phyloP scores from a whole-genome alignment of 768 basidiomycete species.

The Tulasnella sp. region DNA sequence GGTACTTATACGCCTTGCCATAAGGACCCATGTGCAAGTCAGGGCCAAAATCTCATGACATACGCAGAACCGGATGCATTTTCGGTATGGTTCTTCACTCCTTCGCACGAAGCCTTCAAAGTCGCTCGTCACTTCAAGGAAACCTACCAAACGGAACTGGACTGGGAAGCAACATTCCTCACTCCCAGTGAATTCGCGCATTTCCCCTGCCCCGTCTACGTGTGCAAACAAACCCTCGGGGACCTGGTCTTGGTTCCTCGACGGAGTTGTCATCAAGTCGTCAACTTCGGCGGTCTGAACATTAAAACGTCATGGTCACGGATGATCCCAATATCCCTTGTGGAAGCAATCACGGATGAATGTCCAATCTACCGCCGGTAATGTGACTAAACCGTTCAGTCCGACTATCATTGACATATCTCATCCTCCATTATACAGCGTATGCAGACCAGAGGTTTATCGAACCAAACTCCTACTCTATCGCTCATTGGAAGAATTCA shows the following conservation, averaged over 20 bases:
- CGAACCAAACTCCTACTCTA: conserved; percentile 43
- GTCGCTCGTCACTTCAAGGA: conserved; percentile 47
- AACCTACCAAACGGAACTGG: conserved; percentile 44
- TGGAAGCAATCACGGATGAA: conserved; percentile 54
- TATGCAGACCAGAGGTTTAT: conserved; percentile 72
- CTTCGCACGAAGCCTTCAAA: conserved; percentile 40
- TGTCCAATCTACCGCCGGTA: conserved; percentile 72
- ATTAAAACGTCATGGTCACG: conserved; percentile 81
- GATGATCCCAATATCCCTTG: conserved; percentile 57
- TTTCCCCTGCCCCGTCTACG: conserved; percentile 34
- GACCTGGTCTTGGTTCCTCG: conserved; percentile 76
- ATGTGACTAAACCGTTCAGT: conserved; percentile 8
- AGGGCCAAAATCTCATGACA: conserved; percentile 81
- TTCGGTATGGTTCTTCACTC: conserved; percentile 78
- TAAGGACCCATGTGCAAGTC: conserved; percentile 74
- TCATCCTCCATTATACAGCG: conserved; percentile 33
- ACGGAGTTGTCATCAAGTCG: conserved; percentile 59
- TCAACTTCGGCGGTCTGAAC: conserved; percentile 69
- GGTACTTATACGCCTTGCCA: conserved; percentile 79
- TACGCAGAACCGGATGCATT: conserved; percentile 61
- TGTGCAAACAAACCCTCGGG: conserved; percentile 61
- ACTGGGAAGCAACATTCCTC: conserved; percentile 44
- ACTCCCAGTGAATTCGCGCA: background rate
- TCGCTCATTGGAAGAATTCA: background rate
- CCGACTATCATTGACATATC: background rate